phyloP scores from a whole-genome alignment of 2,329 filamentous ascomycete genomes.

The Epichloe typhina region DNA sequence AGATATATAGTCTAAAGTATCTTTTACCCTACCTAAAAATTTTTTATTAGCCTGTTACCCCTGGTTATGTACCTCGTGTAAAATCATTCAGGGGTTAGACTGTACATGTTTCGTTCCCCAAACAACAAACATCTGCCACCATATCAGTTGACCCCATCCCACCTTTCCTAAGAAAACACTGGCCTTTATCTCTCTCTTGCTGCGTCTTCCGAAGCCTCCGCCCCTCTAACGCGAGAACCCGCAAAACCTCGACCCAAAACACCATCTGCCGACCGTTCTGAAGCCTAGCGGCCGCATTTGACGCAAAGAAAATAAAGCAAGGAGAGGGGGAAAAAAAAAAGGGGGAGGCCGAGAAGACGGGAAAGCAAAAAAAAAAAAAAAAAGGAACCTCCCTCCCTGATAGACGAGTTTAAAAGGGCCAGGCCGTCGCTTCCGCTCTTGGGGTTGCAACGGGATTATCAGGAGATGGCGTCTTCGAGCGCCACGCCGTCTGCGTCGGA shows the following conservation, averaged over 20 bases:
- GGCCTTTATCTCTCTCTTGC: background rate
- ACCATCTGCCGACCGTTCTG: background rate
- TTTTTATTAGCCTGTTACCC: too few species aligned
- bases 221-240: background rate
- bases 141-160: background rate
- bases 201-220: background rate
- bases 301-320: background rate
- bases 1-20: too few species aligned
- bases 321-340: background rate
- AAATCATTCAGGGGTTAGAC: too few species aligned
- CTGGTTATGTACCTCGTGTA: too few species aligned
- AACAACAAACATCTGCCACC: background rate
- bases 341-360: background rate
- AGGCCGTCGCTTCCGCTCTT: background rate
- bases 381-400: background rate
- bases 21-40: too few species aligned
- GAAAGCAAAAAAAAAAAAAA: background rate
- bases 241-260: background rate
- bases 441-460: background rate
- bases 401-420: too few species aligned
- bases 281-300: background rate
- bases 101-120: background rate
- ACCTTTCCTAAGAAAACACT: background rate
- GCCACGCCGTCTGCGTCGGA: constrained; percentile 6
- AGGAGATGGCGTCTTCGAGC: constrained; percentile 4